Percentiles rank a stretch among this genome's conserved stretches.
phyloP scores from a whole-genome alignment of 208 protist species.

The Trypanosoma caninum region DNA sequence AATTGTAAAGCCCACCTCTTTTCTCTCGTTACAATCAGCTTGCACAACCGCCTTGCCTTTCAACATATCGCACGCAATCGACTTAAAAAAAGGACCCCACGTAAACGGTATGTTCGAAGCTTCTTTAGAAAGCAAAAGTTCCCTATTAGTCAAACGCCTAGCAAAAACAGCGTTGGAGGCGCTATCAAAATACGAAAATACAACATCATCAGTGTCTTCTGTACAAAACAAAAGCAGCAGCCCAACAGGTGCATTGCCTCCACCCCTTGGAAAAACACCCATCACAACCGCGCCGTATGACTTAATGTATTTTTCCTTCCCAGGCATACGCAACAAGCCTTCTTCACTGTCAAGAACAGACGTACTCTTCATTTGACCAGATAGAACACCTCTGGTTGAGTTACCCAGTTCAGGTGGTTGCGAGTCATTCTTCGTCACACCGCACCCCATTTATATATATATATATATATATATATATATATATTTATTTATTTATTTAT shows the following conservation, averaged over 20 bases:
- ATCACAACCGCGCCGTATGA: conserved; percentile 75
- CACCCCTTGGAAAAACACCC: conserved; percentile 33
- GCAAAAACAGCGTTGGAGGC: conserved; percentile 53
- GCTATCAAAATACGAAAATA: conserved; percentile 63
- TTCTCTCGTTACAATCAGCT: conserved; percentile 22
- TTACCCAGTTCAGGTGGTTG: too few relatives aligned
- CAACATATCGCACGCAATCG: conserved; percentile 66
- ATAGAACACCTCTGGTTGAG: too few relatives aligned
- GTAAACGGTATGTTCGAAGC: conserved; percentile 36
- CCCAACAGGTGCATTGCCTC: conserved; percentile 18
- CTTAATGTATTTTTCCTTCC: conserved; percentile 83
- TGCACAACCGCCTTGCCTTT: conserved; percentile 58
- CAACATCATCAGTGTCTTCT: conserved; percentile 40
- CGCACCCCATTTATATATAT: conserved; percentile 8
- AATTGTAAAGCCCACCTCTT: conserved; percentile 55
- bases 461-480: not conserved
- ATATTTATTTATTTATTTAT: too few relatives aligned
- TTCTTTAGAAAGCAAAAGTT: conserved; percentile 62
- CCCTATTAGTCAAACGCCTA: conserved; percentile 52
- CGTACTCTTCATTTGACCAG: not conserved
- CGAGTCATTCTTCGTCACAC: not conserved
- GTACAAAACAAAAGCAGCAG: conserved; percentile 70
- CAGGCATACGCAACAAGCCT: conserved; percentile 28
- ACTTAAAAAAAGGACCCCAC: conserved; percentile 88
- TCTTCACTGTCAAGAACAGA: not conserved